Conservation (phyloP, 2,329 filamentous ascomycete species). For the Diaporthe sp. region DNA sequence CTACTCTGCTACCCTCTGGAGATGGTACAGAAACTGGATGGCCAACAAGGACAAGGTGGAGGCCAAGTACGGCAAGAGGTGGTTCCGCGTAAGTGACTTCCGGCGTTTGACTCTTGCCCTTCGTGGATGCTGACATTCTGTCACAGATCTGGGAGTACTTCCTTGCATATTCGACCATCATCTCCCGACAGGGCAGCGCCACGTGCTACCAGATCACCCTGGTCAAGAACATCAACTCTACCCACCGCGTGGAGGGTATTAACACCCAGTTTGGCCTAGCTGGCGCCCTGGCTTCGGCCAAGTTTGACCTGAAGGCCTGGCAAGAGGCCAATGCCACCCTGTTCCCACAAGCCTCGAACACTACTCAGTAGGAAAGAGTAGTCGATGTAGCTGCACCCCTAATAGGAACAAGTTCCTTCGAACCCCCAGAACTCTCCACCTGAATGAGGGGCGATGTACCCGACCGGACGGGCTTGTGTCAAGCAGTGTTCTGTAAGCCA, state of each 20-base stretch:
- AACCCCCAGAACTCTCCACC: neutral
- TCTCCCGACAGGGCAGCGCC: conserved; percentile 83
- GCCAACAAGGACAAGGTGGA: conserved; percentile 91
- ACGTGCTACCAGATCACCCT: conserved; percentile 89
- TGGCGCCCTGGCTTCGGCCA: conserved; percentile 62
- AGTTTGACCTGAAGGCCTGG: conserved; percentile 48
- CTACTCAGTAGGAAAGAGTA: conserved; percentile 38
- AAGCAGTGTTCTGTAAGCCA: neutral
- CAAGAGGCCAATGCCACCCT: conserved; percentile 43
- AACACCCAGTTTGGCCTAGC: conserved; percentile 74
- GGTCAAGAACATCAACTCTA: conserved; percentile 91
- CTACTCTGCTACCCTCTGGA: conserved; percentile 96
- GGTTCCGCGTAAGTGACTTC: conserved; percentile 84
- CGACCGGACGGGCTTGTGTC: neutral
- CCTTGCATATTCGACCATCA: conserved; percentile 86
- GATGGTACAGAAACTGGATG: conserved; percentile 99
- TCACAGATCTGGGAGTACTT: conserved; percentile 93
- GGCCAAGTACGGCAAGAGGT: conserved; percentile 93
- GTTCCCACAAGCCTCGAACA: conserved; percentile 42
- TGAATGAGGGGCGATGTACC: neutral
- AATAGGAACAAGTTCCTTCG: neutral
- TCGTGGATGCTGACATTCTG: neutral
- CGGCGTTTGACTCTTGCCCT: neutral
- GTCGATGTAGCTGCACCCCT: neutral
- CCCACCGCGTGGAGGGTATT: conserved; percentile 82